Base-by-base conservation (phyloP, 2,329 filamentous ascomycete genomes). In the Neofusicoccum ribis region DNA sequence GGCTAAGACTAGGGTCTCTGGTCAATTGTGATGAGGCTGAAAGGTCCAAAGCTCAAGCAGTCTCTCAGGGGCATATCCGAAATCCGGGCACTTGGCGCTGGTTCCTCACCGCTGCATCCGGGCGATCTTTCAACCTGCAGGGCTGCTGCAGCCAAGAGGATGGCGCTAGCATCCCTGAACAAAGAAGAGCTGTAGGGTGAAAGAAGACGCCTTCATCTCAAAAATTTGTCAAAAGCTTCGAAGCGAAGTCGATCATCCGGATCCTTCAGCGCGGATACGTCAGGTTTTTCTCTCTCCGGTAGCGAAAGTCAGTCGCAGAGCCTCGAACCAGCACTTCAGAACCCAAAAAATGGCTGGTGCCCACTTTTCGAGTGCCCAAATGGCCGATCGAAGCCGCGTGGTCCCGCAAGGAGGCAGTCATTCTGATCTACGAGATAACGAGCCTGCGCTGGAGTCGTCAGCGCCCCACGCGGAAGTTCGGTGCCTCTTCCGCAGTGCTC, bases 211-310 rank as follows among this genome's bases (percentile, higher is more conserved):
- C 34, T 43, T 27, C 14, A 20, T 34, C 20, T 20, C 54, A 27
- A 27, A 23, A 43, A 46, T 59, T 46, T 59, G 54, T 59, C 54
- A 59, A 59, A 17, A 34, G 15, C 14, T 14, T 59, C 39, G 39
- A 5, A 43, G 39, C 54, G 54, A 59, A n/a, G 54, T 15, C 39
- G 54, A 59, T 59, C 54, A 46, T 59, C 54, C 41, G 39, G 6
- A 39, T 15, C 37, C 11, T 39, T 39, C 37, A 39, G 37, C 37
- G 37, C 37, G 14, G 37, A 5, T 39, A 39, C 37, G 37, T 39
- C n/a, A 17, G 27, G 27, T 34, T 43, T 39, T 43, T 36, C 39
- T 37, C 3, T 31, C 17, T 11, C 14, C 37, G 11, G 7, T 7
- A 27, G 7, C 14, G 3, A 51, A 50, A 31, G 4, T 31, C 8